Conservation (phyloP, 2,329 filamentous ascomycete genomes). For the Diaporthe velutina region DNA sequence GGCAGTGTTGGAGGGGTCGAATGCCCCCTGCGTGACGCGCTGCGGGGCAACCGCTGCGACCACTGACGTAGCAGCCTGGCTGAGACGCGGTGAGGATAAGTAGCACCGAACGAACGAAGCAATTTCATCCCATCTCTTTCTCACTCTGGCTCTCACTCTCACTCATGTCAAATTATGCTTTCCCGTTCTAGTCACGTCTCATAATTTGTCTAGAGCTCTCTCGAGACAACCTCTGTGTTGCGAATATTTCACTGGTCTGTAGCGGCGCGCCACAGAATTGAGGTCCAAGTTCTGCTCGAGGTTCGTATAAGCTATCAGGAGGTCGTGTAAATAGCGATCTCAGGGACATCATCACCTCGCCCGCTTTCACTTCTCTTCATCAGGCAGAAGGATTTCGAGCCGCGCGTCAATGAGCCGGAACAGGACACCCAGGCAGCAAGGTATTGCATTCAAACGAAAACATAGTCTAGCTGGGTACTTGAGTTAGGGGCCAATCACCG, state of each 20-base stretch:
- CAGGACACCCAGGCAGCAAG: not conserved
- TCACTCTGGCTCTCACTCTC: too few species aligned
- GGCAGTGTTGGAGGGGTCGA: conserved; percentile 27
- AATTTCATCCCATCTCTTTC: conserved; percentile 4
- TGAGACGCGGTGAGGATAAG: not conserved
- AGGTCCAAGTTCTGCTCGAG: not conserved
- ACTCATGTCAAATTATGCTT: not conserved
- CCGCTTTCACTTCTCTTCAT: not conserved
- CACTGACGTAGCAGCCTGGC: conserved; percentile 12
- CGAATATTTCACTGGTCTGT: not conserved
- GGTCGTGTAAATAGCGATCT: not conserved
- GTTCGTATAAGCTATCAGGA: not conserved
- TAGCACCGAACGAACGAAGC: not conserved
- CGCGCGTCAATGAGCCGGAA: not conserved
- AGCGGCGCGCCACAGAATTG: not conserved
- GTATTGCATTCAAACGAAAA: not conserved
- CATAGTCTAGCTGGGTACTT: not conserved
- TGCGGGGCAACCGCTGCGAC: conserved; percentile 25
- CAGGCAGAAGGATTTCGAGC: conserved; percentile 9
- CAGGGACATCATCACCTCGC: not conserved
- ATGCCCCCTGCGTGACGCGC: conserved; percentile 15
- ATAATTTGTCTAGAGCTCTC: not conserved
- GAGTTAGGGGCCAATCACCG: not conserved
- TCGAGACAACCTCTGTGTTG: not conserved
- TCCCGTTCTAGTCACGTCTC: not conserved